Evolutionary conservation across 2,329 filamentous ascomycete genomes (phyloP).

Genomic region (Trichophyton equinum): DNA sequence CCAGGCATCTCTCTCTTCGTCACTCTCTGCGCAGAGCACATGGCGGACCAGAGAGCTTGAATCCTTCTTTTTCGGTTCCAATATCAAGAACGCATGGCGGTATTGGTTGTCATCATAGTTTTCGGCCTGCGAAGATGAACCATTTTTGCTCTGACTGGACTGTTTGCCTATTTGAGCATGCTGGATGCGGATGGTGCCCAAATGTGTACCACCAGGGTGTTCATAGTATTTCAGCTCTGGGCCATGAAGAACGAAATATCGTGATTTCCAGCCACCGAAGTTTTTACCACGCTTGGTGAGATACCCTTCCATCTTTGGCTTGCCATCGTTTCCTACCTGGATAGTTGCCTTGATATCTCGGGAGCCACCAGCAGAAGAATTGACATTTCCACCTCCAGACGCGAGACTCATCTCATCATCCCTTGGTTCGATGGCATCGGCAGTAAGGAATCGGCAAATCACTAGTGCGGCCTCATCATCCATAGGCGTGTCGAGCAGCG

Average conservation of each 20-base stretch:
- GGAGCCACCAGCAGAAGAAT: background rate
- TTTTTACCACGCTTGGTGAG: slow-evolving; percentile 96
- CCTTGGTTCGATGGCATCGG: slow-evolving; percentile 45
- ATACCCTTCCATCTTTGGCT: slow-evolving; percentile 71
- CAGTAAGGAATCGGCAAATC: slow-evolving; percentile 75
- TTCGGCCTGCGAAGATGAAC: slow-evolving; percentile 44
- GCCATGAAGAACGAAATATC: slow-evolving; percentile 57
- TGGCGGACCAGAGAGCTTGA: slow-evolving; percentile 78
- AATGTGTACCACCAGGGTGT: slow-evolving; percentile 72
- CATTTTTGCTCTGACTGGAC: slow-evolving; percentile 41
- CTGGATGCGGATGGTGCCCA: slow-evolving; percentile 85
- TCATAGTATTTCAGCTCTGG: slow-evolving; percentile 81
- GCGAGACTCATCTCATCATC: slow-evolving; percentile 42
- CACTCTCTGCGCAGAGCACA: slow-evolving; percentile 89
- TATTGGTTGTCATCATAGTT: slow-evolving; percentile 89
- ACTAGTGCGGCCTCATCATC: slow-evolving; percentile 64
- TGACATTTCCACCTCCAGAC: slow-evolving; percentile 24
- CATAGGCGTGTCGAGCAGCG: slow-evolving; percentile 68
- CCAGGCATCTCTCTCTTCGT: slow-evolving; percentile 84
- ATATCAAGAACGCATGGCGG: slow-evolving; percentile 84
- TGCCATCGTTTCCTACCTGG: slow-evolving; percentile 46
- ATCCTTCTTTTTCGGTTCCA: slow-evolving; percentile 95
- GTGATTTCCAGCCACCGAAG: slow-evolving; percentile 95
- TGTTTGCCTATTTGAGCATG: slow-evolving; percentile 92
- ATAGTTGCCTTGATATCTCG: slow-evolving; percentile 19